Percentiles rank a stretch among this genome's conserved stretches.
phyloP scores from a whole-genome alignment of 1,284 basidiomycete genomes.

The Earliella scabrosa region DNA sequence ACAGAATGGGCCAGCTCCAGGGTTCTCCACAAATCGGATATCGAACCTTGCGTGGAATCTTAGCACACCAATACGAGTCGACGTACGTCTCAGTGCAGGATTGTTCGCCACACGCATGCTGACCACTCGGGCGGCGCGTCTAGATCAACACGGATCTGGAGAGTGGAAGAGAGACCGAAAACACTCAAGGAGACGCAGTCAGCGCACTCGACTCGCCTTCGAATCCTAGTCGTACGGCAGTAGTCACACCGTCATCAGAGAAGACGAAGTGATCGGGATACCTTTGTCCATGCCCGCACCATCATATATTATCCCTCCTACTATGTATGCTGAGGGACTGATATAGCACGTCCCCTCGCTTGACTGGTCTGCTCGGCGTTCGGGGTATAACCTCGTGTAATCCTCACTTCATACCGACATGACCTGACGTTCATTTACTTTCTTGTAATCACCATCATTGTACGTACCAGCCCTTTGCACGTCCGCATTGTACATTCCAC shows the following conservation, averaged over 20 bases:
- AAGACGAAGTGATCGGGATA: slow-evolving; percentile 6
- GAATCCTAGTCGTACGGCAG: slow-evolving; percentile 8
- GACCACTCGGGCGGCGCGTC: no score
- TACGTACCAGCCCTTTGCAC: background rate
- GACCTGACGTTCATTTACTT: background rate
- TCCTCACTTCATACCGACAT: no score
- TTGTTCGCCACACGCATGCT: no score
- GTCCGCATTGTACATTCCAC: background rate
- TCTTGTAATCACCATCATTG: background rate
- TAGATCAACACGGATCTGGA: slow-evolving; percentile 20
- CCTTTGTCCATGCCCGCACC: no score
- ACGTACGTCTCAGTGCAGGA: no score
- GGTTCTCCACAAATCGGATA: slow-evolving; percentile 19
- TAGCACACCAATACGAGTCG: slow-evolving; percentile 17
- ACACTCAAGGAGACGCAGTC: slow-evolving; percentile 9
- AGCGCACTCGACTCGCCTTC: slow-evolving; percentile 10
- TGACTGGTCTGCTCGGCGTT: no score
- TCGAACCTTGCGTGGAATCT: slow-evolving; percentile 22
- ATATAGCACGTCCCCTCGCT: no score
- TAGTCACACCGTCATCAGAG: background rate
- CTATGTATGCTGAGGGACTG: no score
- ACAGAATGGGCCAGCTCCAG: slow-evolving; percentile 17
- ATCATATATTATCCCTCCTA: no score
- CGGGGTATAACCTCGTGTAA: no score
- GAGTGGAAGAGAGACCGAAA: slow-evolving; percentile 1